phyloP scores from a whole-genome alignment of 495 filamentous ascomycete genomes.

The Tuber umbilicatum region DNA sequence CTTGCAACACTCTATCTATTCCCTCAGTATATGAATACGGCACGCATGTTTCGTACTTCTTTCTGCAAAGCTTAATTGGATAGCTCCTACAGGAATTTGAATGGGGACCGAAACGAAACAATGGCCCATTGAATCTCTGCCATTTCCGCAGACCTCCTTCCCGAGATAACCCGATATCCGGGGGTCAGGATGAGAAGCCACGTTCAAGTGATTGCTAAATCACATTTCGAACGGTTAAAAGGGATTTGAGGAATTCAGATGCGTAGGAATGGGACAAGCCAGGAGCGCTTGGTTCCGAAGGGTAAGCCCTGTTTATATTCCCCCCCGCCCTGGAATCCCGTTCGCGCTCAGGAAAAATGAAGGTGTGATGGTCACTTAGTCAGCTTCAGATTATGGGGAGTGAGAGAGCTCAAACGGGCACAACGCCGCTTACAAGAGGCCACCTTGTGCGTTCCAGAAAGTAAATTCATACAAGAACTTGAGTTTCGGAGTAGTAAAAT shows the following conservation, averaged over 20 bases:
- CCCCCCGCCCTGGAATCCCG: neutral
- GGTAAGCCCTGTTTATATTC: neutral
- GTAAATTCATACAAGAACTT: neutral
- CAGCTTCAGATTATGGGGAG: neutral
- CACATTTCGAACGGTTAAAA: neutral
- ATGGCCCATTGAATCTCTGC: neutral
- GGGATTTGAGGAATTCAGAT: neutral
- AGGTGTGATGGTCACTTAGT: neutral
- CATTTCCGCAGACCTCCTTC: neutral
- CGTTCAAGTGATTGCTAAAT: neutral
- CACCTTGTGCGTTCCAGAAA: neutral
- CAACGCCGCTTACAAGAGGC: neutral
- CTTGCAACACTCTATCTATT: neutral
- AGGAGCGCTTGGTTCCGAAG: neutral
- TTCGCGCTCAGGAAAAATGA: neutral
- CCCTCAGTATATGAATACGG: neutral
- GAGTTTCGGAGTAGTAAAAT: neutral
- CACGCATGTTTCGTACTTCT: neutral
- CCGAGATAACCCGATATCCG: neutral
- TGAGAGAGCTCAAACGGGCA: neutral
- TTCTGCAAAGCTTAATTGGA: neutral
- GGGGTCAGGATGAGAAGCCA: neutral
- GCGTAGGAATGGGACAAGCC: neutral
- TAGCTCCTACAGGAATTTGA: conserved; percentile 1
- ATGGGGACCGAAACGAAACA: conserved; percentile 1